Evolutionary conservation across 805 yeast genomes (phyloP), one percentile per base, ranked within the genome.

Genomic region (Geotrichum ghanense): DNA sequence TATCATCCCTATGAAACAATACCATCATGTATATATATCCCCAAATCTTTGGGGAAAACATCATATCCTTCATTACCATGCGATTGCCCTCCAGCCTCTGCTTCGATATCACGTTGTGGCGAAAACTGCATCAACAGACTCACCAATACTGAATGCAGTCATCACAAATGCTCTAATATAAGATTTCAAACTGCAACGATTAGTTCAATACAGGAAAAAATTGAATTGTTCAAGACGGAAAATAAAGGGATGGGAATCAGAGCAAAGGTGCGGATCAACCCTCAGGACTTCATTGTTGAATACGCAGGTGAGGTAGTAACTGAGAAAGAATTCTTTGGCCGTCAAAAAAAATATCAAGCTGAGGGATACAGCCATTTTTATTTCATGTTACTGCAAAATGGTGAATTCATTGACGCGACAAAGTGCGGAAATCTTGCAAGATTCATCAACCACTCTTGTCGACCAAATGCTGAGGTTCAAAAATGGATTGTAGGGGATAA

Each of bases 401-500:
- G 87, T 50, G 90, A 90, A 60, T 92, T 88, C 60, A 86, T 90
- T 49, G 98, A 90, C 64, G 98, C 98, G 43, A 90, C 97, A 1
- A 73, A 73, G 43, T 83, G 77, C 66, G 98, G 97, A 5, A 78
- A 87, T 17, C 65, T 90, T 47, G 96, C 95, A 1, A 72, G 98
- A 48, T 92, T 89, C 66, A 83, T 92, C 60, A 90, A 90, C 64
- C 98, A 90, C 65, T 86, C 95, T 19, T 90, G 98, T 64, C 80
- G 77, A 57, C 98, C 98, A 10, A 92, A 92, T 63, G 90, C 95
- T 20, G 86, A 76, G 56, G 95, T 90, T 40, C 96, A 90, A 63
- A 90, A 90, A 68, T 90, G 98, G 98, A 92, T 89, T 16, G 97
- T 90, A 12, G 88, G 88, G 23, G 85, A 83, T 50, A 83, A 86